A percentile compares a stretch with the other conserved stretches of the same genome.
Evolutionary conservation across 441 rosid genomes (phyloP).

Genomic region (Mallotus repandus): DNA sequence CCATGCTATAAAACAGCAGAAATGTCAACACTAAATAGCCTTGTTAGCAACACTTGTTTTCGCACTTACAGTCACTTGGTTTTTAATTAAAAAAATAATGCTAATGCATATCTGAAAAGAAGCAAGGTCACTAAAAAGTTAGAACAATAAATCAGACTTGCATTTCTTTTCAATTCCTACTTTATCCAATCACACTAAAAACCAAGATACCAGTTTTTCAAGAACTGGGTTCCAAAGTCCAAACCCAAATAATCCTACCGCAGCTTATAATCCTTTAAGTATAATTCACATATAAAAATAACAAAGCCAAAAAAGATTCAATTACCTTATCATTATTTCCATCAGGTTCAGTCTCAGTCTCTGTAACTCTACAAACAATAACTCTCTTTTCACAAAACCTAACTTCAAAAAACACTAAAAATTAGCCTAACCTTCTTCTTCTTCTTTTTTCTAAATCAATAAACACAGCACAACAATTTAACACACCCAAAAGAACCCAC

Average conservation of each 20-base stretch:
- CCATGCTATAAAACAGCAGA: neutral
- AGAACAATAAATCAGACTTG: neutral
- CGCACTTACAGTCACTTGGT: neutral
- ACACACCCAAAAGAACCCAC: neutral
- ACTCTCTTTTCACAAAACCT: slow-evolving; percentile 49
- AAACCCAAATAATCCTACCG: slow-evolving; percentile 1
- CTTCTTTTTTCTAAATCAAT: too few species aligned
- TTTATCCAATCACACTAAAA: neutral
- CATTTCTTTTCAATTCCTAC: neutral
- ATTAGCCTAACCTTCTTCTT: neutral
- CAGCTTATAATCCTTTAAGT: too few species aligned
- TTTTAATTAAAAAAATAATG: neutral
- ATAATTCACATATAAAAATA: neutral
- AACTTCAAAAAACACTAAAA: slow-evolving; percentile 12
- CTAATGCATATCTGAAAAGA: neutral
- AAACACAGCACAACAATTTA: neutral
- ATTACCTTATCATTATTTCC: slow-evolving; percentile 68
- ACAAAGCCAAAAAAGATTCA: neutral
- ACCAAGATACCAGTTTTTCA: slow-evolving; percentile 8
- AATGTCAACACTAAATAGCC: neutral
- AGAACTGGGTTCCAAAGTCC: neutral
- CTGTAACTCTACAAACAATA: slow-evolving; percentile 54
- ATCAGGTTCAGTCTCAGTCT: slow-evolving; percentile 71
- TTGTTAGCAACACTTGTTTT: neutral
- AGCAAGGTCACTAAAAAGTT: neutral